Base-by-base conservation (phyloP, 768 basidiomycete species). In the Psilocybe tampanensis region DNA sequence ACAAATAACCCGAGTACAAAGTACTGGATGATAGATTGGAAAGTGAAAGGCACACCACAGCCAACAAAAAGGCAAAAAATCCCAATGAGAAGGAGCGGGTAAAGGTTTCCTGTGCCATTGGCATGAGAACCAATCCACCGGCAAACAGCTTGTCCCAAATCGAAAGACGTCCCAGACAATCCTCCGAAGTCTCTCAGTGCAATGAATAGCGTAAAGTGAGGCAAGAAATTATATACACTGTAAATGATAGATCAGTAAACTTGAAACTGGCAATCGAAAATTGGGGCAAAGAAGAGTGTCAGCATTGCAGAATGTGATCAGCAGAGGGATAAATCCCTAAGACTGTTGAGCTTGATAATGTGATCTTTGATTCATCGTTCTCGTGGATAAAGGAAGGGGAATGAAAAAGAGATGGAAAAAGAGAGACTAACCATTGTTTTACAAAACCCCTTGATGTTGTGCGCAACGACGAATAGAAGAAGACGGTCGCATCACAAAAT, bases 291-390 rank as follows among this genome's bases (percentile, higher is more conserved):
- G 55, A 55, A 64, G 64, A 56, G 44, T 52, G 42, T 83, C 81
- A 83, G 81, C 67, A 83, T 84, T 83, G 82, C 82, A 84, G 82
- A 84, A 83, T 76, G 77, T 64, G 59, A 52, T 83, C 80, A 80
- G 76, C 81, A 82, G 59, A 58, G 74, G 73, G 73, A 61, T 58
- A 54, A 57, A 68, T 71, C 75, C 74, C 76, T 83, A 73, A 76
- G 82, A 83, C 81, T 84, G 82, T 82, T 84, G 80, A 84, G 82
- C 80, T 84, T 84, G 81, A 80, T 75, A 72, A 77, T 84, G 78
- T 82, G 81, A 79, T 74, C 70, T 65, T 76, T 60, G 29, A 29
- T 77, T 84, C 82, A 84, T 83, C 82, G 77, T 64, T 63, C 47
- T 52, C 55, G 36, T 36, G 23, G 29, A 36, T 44, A 42, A 23